These are phyloP conservation scores for Kazachstania martiniae DNA, from an alignment of 805 yeast species.

Conservation along the genomic window DNA sequence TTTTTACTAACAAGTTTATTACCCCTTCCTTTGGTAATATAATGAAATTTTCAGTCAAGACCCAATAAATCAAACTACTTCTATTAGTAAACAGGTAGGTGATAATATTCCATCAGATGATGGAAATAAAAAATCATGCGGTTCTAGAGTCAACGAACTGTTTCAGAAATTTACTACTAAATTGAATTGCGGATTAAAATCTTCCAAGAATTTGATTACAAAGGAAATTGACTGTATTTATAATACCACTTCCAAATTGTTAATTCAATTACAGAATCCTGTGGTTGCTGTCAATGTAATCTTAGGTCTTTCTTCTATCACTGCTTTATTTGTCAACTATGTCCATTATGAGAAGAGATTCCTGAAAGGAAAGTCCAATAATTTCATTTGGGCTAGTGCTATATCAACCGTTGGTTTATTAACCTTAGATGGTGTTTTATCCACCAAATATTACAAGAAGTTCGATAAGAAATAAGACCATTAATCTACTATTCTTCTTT, in stretches of 20 bases:
- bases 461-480: slow-evolving; percentile 33
- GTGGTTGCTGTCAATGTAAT: slow-evolving; percentile 46
- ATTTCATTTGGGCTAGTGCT: slow-evolving; percentile 39
- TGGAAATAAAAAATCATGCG: not conserved
- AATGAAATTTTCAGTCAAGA: too few relatives aligned
- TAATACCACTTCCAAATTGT: not conserved
- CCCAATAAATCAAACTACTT: slow-evolving; percentile 6
- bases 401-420: slow-evolving; percentile 44
- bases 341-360: slow-evolving; percentile 40
- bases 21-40: too few relatives aligned
- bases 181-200: too few relatives aligned
- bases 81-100: slow-evolving; percentile 1
- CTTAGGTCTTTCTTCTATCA: slow-evolving; percentile 36
- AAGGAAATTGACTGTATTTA: not conserved
- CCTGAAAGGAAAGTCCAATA: slow-evolving; percentile 33
- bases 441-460: slow-evolving; percentile 43
- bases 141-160: too few relatives aligned
- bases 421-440: slow-evolving; percentile 43
- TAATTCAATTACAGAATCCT: slow-evolving; percentile 39
- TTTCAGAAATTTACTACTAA: too few relatives aligned
- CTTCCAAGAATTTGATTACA: not conserved
- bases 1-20: too few relatives aligned
- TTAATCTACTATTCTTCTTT: not conserved
- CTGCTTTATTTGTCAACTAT: slow-evolving; percentile 40
- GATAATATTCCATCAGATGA: too few relatives aligned